These are phyloP conservation scores for Blastobotrys muscicola DNA, from an alignment of 805 yeast genomes.

Conservation along the genomic window DNA sequence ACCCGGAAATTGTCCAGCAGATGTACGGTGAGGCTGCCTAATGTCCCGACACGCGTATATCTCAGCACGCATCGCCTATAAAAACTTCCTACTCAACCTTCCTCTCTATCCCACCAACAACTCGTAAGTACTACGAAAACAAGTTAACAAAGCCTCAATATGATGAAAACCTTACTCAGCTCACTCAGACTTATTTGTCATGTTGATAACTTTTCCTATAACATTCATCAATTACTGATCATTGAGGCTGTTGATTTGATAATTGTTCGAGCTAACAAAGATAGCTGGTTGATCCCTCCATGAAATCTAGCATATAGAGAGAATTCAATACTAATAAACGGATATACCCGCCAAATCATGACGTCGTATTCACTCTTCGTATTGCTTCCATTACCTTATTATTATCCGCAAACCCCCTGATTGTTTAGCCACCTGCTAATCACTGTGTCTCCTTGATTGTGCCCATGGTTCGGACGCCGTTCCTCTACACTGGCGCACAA, in stretches of 20 bases:
- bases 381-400: not conserved
- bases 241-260: not conserved
- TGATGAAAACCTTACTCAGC: conserved; percentile 22
- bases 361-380: too few species aligned
- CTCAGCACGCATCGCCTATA: conserved; percentile 1
- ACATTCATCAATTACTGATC: conserved; percentile 10
- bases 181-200: conserved; percentile 20
- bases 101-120: conserved; percentile 1
- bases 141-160: not conserved
- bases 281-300: not conserved
- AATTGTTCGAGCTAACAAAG: not conserved
- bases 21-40: not conserved
- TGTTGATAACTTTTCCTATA: conserved; percentile 16
- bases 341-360: too few species aligned
- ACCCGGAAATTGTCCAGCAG: conserved; percentile 1
- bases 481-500: too few species aligned
- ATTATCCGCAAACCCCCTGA: too few species aligned
- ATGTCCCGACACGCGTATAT: not conserved
- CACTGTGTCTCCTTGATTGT: too few species aligned
- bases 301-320: too few species aligned
- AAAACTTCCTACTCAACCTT: not conserved
- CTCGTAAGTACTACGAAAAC: conserved; percentile 1
- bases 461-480: too few species aligned
- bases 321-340: too few species aligned
- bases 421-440: too few species aligned